Base-by-base conservation (phyloP, 2,329 filamentous ascomycete species). In the Colletotrichum sp. region DNA sequence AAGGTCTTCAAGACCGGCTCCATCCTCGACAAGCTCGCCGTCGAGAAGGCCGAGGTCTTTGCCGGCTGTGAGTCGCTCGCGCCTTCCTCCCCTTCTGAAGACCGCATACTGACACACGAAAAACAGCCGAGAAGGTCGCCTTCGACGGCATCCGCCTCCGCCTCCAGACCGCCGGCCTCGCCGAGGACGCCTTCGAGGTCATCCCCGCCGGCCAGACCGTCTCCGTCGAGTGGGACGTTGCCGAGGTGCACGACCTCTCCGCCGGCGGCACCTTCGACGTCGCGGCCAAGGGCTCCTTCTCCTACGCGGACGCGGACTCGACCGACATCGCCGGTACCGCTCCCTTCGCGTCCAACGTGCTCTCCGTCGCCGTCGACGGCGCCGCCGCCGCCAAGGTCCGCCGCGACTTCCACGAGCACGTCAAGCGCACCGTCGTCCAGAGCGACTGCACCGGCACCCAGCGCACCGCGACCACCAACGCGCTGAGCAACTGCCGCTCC, bases 351-450 rank as follows among this genome's bases (percentile, higher is more conserved):
- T 92, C 90, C 80, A 94, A 94, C 84, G 85, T 86, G 18, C 82
- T 94, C 63, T 86, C 86, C 67, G 85, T 92, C 75, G 83, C 87
- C 7, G 86, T 94, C 56, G 88, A 94, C 77, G 91, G 89, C 21
- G 83, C 83, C 13, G 81, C 88, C 64, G 92, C 92, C 12, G 86
- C 87, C 61, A 84, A 87, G 43, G 86, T 88, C 63, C 85, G 87
- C 77, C 85, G 86, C 16, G 83, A 87, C 14, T 88, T 90, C 75
- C 79, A 85, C 75, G 76, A 75, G 38, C 61, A 68, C 43, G 56
- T 73, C 68, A 90, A 90, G 82, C 91, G 92, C 64, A 88, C 88
- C 21, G 83, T 83, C 5, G 81, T 91, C 5, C 86, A 90, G 77
- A 85, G 84, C 32, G 89, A 90, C 82, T 93, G 92, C 84, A 88